Evolutionary conservation across 345 rosid genomes (phyloP).

Genomic region (Lenwebbia sp.): DNA sequence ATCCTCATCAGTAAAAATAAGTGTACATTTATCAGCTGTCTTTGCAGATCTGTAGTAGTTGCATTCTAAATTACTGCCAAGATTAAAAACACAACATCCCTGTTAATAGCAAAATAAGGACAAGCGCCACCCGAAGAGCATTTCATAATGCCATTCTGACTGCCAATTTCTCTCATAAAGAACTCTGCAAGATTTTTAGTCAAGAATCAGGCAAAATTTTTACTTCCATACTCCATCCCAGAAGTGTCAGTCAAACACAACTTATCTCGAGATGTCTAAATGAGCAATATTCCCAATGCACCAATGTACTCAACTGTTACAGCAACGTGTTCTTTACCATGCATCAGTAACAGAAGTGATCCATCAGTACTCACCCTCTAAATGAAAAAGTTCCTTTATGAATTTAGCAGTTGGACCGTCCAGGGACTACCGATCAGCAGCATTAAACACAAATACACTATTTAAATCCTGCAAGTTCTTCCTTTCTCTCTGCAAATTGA

Average conservation of each 20-base stretch:
- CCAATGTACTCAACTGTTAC: background rate
- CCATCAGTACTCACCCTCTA: slow-evolving; percentile 41
- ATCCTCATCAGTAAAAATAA: too few species aligned
- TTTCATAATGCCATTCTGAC: slow-evolving; percentile 73
- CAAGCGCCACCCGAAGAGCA: slow-evolving; percentile 92
- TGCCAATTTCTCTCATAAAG: slow-evolving; percentile 65
- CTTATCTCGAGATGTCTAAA: background rate
- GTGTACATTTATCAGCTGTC: too few species aligned
- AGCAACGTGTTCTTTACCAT: background rate
- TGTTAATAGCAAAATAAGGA: too few species aligned
- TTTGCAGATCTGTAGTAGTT: too few species aligned
- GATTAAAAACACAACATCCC: background rate
- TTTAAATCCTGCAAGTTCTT: slow-evolving; percentile 71
- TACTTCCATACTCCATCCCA: background rate
- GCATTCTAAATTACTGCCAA: too few species aligned
- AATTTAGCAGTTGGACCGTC: slow-evolving; percentile 86
- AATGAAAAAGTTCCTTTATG: slow-evolving; percentile 58
- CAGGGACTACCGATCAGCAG: slow-evolving; percentile 58
- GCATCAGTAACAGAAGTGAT: background rate
- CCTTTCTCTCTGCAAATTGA: slow-evolving; percentile 69
- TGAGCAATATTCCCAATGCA: background rate
- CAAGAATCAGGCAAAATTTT: background rate
- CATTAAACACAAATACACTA: slow-evolving; percentile 71
- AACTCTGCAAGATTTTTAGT: slow-evolving; percentile 38
- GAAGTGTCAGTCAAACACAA: background rate